Percentiles rank a stretch among this genome's conserved stretches.
Evolutionary conservation across 352 stramenopile species (phyloP).

Genomic region (Pythium sp.): DNA sequence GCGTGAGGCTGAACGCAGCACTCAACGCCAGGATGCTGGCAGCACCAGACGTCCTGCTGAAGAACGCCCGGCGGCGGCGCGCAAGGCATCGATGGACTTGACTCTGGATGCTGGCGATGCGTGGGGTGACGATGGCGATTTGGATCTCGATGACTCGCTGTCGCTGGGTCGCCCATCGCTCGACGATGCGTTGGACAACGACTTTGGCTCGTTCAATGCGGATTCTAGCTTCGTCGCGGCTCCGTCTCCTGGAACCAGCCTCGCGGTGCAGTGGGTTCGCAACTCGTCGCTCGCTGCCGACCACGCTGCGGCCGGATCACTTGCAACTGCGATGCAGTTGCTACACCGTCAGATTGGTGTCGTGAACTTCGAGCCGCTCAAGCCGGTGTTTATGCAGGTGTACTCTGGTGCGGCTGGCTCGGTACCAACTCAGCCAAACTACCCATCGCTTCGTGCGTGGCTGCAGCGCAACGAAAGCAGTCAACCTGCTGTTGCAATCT

Average conservation of each 20-base stretch:
- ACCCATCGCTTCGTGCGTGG: constrained; percentile 69
- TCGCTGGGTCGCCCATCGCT: constrained; percentile 46
- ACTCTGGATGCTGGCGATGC: constrained; percentile 71
- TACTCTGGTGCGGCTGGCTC: constrained; percentile 80
- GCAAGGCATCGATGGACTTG: constrained; percentile 74
- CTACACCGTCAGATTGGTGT: constrained; percentile 99
- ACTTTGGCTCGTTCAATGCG: constrained; percentile 36
- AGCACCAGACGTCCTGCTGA: constrained; percentile 32
- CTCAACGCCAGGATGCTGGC: constrained; percentile 49
- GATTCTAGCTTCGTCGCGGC: constrained; percentile 86
- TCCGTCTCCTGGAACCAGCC: constrained; percentile 86
- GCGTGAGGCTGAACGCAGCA: constrained; percentile 68
- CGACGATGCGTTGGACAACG: constrained; percentile 50
- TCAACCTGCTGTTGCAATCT: constrained; percentile 89
- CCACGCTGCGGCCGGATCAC: constrained; percentile 95
- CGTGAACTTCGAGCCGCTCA: constrained; percentile 96
- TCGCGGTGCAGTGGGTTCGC: constrained; percentile 91
- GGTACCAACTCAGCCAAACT: constrained; percentile 81
- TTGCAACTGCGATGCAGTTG: constrained; percentile 96
- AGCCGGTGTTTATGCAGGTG: constrained; percentile 85
- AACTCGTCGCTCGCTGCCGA: constrained; percentile 97
- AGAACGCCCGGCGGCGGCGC: constrained; percentile 31
- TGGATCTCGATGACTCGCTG: constrained; percentile 81
- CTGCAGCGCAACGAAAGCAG: constrained; percentile 86
- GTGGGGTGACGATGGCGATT: constrained; percentile 83